These are phyloP conservation scores for Tetrahymena thermophila DNA, from an alignment of 73 alveolate genomes.

Conservation along the genomic window DNA sequence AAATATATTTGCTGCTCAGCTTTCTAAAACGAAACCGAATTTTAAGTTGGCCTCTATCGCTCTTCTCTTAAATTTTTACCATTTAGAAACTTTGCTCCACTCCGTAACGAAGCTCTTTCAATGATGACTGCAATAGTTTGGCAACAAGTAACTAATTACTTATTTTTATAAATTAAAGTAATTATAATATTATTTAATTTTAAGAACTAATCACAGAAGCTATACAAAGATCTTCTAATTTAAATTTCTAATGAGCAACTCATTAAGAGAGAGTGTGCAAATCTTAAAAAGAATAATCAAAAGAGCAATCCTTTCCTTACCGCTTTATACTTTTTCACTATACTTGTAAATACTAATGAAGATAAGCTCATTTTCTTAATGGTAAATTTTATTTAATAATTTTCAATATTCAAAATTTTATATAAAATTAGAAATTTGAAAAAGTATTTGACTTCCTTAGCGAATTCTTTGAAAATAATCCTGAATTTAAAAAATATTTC, in stretches of 20 bases:
- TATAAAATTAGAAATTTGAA: not conserved
- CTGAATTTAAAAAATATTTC: not conserved
- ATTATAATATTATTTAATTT: not conserved
- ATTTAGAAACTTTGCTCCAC: not conserved
- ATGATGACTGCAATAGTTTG: not conserved
- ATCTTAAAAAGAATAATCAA: not conserved
- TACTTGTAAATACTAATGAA: not conserved
- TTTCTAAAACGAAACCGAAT: not conserved
- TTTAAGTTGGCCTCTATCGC: not conserved
- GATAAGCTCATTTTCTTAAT: not conserved
- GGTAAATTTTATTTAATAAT: not conserved
- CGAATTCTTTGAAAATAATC: not conserved
- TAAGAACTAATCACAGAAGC: not conserved
- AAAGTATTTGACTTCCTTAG: not conserved
- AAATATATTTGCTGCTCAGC: not conserved
- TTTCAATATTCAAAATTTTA: not conserved
- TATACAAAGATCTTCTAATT: not conserved
- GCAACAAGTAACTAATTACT: not conserved
- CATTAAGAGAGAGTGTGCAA: not conserved
- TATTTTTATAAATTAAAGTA: not conserved
- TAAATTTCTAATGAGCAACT: not conserved
- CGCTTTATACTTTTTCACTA: not conserved
- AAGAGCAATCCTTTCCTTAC: not conserved
- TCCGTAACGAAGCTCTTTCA: not conserved
- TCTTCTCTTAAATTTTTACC: not conserved